These are phyloP conservation scores for Stachybotrys chartarum DNA, from an alignment of 2,329 filamentous ascomycete genomes.

Conservation along the genomic window DNA sequence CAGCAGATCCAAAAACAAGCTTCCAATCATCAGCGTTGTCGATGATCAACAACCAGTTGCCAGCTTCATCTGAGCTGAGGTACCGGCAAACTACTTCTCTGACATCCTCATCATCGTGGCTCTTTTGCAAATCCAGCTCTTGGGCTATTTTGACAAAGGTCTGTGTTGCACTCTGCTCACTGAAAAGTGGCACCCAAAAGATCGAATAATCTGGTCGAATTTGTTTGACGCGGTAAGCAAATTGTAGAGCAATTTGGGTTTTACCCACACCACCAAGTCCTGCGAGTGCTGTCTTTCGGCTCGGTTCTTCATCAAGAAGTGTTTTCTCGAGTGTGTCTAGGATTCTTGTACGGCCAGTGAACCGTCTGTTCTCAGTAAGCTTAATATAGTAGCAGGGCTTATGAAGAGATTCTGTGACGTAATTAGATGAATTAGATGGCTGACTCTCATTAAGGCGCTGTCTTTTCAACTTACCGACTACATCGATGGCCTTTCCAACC, in stretches of 20 bases:
- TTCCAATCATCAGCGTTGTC: slow-evolving; percentile 31
- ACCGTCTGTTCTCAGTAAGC: slow-evolving; percentile 12
- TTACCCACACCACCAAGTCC: slow-evolving; percentile 3
- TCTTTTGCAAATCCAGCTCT: slow-evolving; percentile 26
- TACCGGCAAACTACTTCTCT: slow-evolving; percentile 49
- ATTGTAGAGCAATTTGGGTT: slow-evolving; percentile 1
- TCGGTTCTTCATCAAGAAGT: slow-evolving; percentile 13
- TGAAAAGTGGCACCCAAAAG: slow-evolving; percentile 30
- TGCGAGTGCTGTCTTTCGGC: slow-evolving; percentile 12
- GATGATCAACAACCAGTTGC: slow-evolving; percentile 27
- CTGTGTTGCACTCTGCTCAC: slow-evolving; percentile 23
- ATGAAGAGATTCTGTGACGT: background rate
- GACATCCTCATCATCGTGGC: slow-evolving; percentile 44
- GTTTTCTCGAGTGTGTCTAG: slow-evolving; percentile 16
- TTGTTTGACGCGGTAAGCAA: slow-evolving; percentile 26
- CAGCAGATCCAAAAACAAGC: slow-evolving; percentile 10
- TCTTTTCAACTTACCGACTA: too few relatives aligned
- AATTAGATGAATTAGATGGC: too few relatives aligned
- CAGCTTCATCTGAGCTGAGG: slow-evolving; percentile 13
- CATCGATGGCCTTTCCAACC: too few relatives aligned
- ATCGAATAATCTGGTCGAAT: slow-evolving; percentile 24
- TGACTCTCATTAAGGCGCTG: too few relatives aligned
- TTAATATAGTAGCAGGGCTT: slow-evolving; percentile 4
- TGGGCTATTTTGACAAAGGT: slow-evolving; percentile 23
- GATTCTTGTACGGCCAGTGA: slow-evolving; percentile 14